These are phyloP conservation scores for Cymbopogon flexuosus DNA, from an alignment of 202 grass and related monocot species.

Conservation along the genomic window DNA sequence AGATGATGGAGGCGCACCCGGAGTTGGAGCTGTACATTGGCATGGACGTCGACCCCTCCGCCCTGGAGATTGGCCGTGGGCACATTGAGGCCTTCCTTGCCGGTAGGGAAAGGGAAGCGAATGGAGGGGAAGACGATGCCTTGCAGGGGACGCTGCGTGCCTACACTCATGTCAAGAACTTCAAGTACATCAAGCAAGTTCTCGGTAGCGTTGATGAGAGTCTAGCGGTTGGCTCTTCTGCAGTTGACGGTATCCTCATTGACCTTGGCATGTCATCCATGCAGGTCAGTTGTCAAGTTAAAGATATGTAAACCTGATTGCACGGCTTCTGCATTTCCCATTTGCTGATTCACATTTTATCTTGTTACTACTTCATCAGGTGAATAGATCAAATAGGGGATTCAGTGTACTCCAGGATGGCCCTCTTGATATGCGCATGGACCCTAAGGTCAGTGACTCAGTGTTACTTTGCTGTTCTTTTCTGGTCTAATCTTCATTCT, in stretches of 20 bases:
- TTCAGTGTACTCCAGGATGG: conserved; percentile 79
- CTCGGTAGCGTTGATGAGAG: conserved; percentile 41
- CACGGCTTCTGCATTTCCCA: neutral
- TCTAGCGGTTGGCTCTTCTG: conserved; percentile 9
- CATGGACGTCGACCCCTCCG: conserved; percentile 74
- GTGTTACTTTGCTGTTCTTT: conserved; percentile 13
- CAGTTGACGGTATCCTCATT: conserved; percentile 63
- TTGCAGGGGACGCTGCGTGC: conserved; percentile 29
- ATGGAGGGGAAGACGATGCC: neutral
- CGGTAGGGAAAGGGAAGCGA: conserved; percentile 17
- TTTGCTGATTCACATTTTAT: neutral
- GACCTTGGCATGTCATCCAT: conserved; percentile 94
- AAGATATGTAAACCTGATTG: neutral
- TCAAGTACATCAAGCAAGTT: conserved; percentile 83
- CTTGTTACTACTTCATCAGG: conserved; percentile 31
- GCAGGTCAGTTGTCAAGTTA: conserved; percentile 45
- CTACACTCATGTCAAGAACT: conserved; percentile 65
- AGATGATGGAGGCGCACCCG: conserved; percentile 83
- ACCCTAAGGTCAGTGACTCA: conserved; percentile 64
- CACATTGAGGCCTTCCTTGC: conserved; percentile 56
- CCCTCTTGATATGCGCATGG: conserved; percentile 96
- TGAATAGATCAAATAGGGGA: conserved; percentile 61
- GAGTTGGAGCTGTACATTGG: conserved; percentile 85
- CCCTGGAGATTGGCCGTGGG: conserved; percentile 46
- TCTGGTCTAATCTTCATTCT: neutral